phyloP scores from a whole-genome alignment of 305 asterid genomes.

The Nicotiana rustica region DNA sequence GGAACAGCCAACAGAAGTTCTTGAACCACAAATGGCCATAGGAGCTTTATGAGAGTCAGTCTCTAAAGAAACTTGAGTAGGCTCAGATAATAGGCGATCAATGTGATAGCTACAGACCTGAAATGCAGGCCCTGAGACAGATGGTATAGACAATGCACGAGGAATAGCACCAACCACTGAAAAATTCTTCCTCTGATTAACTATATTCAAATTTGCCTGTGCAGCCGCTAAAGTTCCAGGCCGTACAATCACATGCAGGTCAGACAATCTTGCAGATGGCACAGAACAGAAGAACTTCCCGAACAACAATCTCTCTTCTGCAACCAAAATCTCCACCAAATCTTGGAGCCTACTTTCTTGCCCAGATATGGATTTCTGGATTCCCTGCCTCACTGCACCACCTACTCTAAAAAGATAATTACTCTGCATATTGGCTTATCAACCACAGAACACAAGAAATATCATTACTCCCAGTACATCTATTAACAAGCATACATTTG shows the following conservation, averaged over 20 bases:
- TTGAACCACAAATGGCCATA: conserved; percentile 65
- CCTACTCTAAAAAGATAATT: conserved; percentile 65
- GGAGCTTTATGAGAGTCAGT: conserved; percentile 45
- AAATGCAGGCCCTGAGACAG: conserved; percentile 80
- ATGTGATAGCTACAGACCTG: conserved; percentile 71
- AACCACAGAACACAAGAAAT: conserved; percentile 17
- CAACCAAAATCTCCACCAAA: conserved; percentile 56
- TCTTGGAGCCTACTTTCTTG: conserved; percentile 58
- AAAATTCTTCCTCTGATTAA: conserved; percentile 59
- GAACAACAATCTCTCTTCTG: conserved; percentile 56
- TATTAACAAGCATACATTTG: background rate
- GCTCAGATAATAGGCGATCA: conserved; percentile 56
- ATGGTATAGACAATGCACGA: conserved; percentile 73
- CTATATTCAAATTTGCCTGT: conserved; percentile 65
- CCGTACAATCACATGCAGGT: conserved; percentile 57
- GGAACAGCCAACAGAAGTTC: conserved; percentile 43
- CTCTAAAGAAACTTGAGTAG: conserved; percentile 44
- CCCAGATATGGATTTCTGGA: conserved; percentile 57
- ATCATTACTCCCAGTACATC: background rate
- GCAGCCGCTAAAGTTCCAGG: conserved; percentile 75
- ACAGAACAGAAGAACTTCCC: conserved; percentile 54
- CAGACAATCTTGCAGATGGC: conserved; percentile 51
- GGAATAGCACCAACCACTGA: conserved; percentile 74
- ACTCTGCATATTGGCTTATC: conserved; percentile 72
- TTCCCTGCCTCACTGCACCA: conserved; percentile 56